phyloP scores from a whole-genome alignment of 2,329 filamentous ascomycete species.

The Tolypocladium tundrense region DNA sequence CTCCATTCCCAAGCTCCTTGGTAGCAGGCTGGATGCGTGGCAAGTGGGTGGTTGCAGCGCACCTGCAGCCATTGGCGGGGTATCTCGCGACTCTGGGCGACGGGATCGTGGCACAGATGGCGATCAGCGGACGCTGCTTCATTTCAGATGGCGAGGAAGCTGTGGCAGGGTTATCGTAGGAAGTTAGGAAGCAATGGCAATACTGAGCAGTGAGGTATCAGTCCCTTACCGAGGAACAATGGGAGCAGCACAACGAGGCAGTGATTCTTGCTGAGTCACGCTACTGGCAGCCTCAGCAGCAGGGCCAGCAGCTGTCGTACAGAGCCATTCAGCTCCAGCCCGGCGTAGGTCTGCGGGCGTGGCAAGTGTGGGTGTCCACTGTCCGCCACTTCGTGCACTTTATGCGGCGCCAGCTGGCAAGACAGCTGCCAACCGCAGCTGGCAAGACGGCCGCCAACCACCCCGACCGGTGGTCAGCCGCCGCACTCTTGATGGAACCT shows the following conservation, averaged over 20 bases:
- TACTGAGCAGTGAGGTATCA: not conserved
- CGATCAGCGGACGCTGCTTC: not conserved
- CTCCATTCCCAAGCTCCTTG: not conserved
- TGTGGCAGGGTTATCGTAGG: not conserved
- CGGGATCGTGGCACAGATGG: not conserved
- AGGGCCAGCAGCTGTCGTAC: not conserved
- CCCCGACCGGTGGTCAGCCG: not conserved
- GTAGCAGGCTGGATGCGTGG: not conserved
- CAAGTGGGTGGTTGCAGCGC: not conserved
- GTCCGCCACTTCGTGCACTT: not conserved
- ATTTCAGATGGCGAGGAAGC: not conserved
- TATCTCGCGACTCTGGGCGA: not conserved
- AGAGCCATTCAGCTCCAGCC: not conserved
- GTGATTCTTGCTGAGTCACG: not conserved
- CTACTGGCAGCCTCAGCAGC: not conserved
- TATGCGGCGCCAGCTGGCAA: not conserved
- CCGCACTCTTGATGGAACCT: not conserved
- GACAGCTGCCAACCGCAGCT: not conserved
- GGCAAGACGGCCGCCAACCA: not conserved
- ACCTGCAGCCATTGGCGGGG: not conserved
- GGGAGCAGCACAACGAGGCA: not conserved
- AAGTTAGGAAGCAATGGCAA: not conserved
- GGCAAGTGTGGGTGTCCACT: not conserved
- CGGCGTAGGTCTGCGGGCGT: not conserved
- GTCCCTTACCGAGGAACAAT: no score